Evolutionary conservation across 2,329 filamentous ascomycete genomes (phyloP), one percentile per base, ranked within the genome.

Genomic region (Aspergillus jensenii): DNA sequence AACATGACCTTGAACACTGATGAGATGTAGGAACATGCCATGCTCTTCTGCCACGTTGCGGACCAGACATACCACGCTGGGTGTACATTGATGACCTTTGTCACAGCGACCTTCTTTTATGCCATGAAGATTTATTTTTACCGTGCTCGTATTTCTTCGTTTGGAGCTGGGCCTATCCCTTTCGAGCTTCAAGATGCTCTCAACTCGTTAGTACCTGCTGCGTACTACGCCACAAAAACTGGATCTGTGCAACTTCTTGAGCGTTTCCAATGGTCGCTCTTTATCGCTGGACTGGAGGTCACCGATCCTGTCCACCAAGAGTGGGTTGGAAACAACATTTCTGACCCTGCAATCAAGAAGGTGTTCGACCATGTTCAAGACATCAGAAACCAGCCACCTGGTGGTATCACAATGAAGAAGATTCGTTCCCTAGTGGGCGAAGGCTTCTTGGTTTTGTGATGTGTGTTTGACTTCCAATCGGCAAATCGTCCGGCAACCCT

Each of bases 211-310:
- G 23, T 56, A 8, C 31, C 43, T 6, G 39, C 51, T 21, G 55
- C 59, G 4, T 60, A 58, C n/a, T 35, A 56, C 8, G 43, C 59
- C n/a, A 31, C 58, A 6, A 31, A 40, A 6, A 31, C 43, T 7
- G 55, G 59, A 2, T 35, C 55, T n/a, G 47, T 58, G 12, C 55
- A 55, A 40, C 44, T 60, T 1, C 47, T 60, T 40, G 59, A 60
- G 19, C 47, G 59, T n/a, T 60, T 58, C 17, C 55, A 60, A 27
- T 60, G 59, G 59, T 58, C 59, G 11, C 43, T 60, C 5, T 55
- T 60, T 6, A 60, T 60, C 14, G 47, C 45, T 12, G 52, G 43
- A 8, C 9, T 60, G 9, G 59, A 60, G n/a, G 53, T 44, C 6
- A 41, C 45, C 25, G 59, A 60, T 37, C 55, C 55, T 12, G 55